These are phyloP conservation scores for Nadsonia starkeyi-henricii DNA, from an alignment of 1,139 yeast genomes.

Conservation along the genomic window DNA sequence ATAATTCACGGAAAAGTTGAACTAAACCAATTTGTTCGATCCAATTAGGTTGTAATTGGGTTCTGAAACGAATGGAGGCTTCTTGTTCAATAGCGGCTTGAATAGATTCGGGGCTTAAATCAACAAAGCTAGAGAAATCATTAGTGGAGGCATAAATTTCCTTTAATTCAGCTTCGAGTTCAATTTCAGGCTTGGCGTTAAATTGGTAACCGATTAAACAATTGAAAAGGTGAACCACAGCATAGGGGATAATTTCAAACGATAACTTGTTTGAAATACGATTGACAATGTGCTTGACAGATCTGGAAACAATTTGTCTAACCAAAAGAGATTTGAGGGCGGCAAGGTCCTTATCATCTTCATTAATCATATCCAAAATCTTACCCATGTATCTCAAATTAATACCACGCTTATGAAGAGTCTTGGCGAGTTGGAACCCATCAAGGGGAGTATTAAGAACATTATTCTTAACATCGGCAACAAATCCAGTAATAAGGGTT, in stretches of 20 bases:
- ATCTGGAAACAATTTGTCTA: slow-evolving; percentile 68
- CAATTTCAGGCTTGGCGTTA: slow-evolving; percentile 31
- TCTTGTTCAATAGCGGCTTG: slow-evolving; percentile 33
- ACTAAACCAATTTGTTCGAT: slow-evolving; percentile 13
- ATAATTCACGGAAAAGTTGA: slow-evolving; percentile 55
- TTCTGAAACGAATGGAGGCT: slow-evolving; percentile 44
- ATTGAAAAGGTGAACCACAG: slow-evolving; percentile 62
- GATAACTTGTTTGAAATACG: slow-evolving; percentile 35
- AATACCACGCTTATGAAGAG: slow-evolving; percentile 71
- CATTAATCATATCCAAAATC: slow-evolving; percentile 11
- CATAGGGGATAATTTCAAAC: slow-evolving; percentile 38
- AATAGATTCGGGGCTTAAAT: slow-evolving; percentile 34
- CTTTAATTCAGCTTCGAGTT: slow-evolving; percentile 31
- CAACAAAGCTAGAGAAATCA: slow-evolving; percentile 28
- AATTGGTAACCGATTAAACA: slow-evolving; percentile 40
- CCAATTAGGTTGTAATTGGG: slow-evolving; percentile 34
- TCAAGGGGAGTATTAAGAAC: slow-evolving; percentile 58
- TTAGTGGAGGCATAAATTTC: slow-evolving; percentile 32
- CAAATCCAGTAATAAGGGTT: slow-evolving; percentile 48
- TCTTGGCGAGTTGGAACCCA: slow-evolving; percentile 56
- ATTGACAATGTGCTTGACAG: slow-evolving; percentile 63
- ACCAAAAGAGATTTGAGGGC: slow-evolving; percentile 37
- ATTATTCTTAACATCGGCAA: slow-evolving; percentile 38
- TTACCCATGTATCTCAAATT: slow-evolving; percentile 78
- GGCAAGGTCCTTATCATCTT: slow-evolving; percentile 9